These are phyloP conservation scores for Lodderomyces orthopsilosis DNA, from an alignment of 1,139 yeast genomes.

Conservation along the genomic window DNA sequence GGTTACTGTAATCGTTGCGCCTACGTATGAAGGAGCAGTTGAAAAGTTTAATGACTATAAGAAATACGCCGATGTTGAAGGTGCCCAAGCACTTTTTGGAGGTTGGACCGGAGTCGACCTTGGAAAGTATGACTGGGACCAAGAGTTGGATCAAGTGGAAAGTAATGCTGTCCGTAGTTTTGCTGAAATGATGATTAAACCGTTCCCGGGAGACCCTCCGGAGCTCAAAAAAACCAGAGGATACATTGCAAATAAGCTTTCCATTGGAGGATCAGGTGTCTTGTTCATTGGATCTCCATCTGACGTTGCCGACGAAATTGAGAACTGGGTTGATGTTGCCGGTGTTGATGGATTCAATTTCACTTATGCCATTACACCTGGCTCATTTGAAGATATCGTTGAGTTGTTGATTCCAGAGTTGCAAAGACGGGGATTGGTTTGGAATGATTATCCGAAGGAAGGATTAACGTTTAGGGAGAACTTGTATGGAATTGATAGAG, in stretches of 20 bases:
- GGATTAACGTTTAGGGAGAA: conserved; percentile 23
- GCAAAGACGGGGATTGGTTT: conserved; percentile 23
- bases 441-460: conserved; percentile 27
- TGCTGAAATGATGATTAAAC: conserved; percentile 28
- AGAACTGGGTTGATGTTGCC: conserved; percentile 26
- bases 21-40: conserved; percentile 34
- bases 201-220: conserved; percentile 24
- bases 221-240: conserved; percentile 24
- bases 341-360: conserved; percentile 29
- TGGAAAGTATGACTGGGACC: conserved; percentile 25
- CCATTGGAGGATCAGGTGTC: conserved; percentile 25
- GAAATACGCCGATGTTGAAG: conserved; percentile 30
- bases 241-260: conserved; percentile 21
- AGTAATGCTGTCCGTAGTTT: conserved; percentile 26
- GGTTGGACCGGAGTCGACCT: conserved; percentile 37
- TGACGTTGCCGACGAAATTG: conserved; percentile 28
- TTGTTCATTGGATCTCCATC: conserved; percentile 22
- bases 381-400: conserved; percentile 25
- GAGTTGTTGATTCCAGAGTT: conserved; percentile 24
- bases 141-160: conserved; percentile 26
- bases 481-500: conserved; percentile 21
- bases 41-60: conserved; percentile 27
- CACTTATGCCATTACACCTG: conserved; percentile 26
- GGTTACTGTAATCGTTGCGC: conserved; percentile 29
- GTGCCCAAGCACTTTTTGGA: conserved; percentile 34